A percentile compares a stretch with the other conserved stretches of the same genome.
Conservation (phyloP, 345 rosid species). For the Citrus unshiu region DNA sequence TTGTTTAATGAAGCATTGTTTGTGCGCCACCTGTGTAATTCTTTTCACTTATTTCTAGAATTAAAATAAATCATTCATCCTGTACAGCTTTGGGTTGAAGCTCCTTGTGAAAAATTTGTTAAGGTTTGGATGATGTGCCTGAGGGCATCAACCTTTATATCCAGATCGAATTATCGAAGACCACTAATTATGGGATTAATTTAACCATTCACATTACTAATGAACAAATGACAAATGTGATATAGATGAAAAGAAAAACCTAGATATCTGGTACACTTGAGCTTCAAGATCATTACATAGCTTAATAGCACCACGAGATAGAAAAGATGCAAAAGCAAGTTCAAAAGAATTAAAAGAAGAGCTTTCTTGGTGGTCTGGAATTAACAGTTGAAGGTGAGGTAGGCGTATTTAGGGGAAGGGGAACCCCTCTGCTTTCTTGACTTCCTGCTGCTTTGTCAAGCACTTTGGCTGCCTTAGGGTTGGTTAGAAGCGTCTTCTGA, state of each 20-base stretch:
- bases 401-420: constrained; percentile 42
- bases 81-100: background rate
- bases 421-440: constrained; percentile 55
- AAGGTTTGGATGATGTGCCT: background rate
- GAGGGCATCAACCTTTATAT: background rate
- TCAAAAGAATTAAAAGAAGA: constrained; percentile 53
- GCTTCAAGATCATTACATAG: constrained; percentile 34
- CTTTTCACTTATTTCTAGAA: background rate
- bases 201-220: background rate
- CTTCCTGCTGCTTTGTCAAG: constrained; percentile 46
- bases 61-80: background rate
- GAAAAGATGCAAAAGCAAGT: background rate
- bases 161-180: background rate
- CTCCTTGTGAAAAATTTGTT: background rate
- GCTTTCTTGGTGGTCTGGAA: constrained; percentile 58
- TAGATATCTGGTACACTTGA: constrained; percentile 8
- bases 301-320: constrained; percentile 12
- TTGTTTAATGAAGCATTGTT: no score
- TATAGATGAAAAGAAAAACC: background rate
- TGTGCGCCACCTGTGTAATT: background rate
- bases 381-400: constrained; percentile 43
- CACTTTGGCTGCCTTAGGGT: constrained; percentile 69
- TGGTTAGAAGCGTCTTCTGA: constrained; percentile 73
- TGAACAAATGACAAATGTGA: background rate
- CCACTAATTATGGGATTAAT: background rate